Percentiles rank a stretch among this genome's conserved stretches.
These are phyloP conservation scores for Leccinum uliginosum DNA, from an alignment of 768 basidiomycete species.

Conservation along the genomic window DNA sequence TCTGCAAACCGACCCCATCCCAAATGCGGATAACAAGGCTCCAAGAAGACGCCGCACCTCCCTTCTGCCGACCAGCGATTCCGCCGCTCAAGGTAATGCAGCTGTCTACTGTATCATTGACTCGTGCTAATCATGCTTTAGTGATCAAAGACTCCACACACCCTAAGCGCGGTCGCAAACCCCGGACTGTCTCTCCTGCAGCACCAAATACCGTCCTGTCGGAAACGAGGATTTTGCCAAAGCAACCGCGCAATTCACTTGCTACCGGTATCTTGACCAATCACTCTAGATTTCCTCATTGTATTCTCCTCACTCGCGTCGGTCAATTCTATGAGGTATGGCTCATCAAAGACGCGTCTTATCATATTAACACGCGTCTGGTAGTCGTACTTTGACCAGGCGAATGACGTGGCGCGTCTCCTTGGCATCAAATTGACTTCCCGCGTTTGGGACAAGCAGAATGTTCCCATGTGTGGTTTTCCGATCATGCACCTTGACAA, in stretches of 20 bases:
- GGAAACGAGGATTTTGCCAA: slow-evolving; percentile 4
- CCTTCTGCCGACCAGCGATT: background rate
- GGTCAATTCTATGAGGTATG: slow-evolving; percentile 93
- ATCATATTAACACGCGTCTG: slow-evolving; percentile 3
- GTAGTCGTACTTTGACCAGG: slow-evolving; percentile 94
- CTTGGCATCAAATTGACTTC: slow-evolving; percentile 82
- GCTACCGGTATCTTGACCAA: slow-evolving; percentile 71
- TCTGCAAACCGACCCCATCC: background rate
- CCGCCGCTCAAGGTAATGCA: slow-evolving; percentile 5
- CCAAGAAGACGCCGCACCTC: slow-evolving; percentile 1
- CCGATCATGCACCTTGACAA: slow-evolving; percentile 82
- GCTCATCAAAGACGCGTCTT: background rate
- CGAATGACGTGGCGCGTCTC: slow-evolving; percentile 66
- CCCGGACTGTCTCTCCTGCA: background rate
- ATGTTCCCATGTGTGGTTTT: slow-evolving; percentile 87
- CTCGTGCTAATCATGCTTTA: background rate
- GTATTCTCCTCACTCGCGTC: slow-evolving; percentile 85
- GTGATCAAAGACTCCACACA: slow-evolving; percentile 1
- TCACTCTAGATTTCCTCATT: slow-evolving; percentile 75
- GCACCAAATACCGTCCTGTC: background rate
- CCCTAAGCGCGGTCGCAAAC: slow-evolving; percentile 18
- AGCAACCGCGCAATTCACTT: slow-evolving; percentile 44
- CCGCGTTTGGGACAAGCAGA: slow-evolving; percentile 65
- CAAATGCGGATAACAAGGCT: background rate
- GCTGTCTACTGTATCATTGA: background rate